Base-by-base conservation (phyloP, 176 grass and related monocot genomes). In the Carex parvula region DNA sequence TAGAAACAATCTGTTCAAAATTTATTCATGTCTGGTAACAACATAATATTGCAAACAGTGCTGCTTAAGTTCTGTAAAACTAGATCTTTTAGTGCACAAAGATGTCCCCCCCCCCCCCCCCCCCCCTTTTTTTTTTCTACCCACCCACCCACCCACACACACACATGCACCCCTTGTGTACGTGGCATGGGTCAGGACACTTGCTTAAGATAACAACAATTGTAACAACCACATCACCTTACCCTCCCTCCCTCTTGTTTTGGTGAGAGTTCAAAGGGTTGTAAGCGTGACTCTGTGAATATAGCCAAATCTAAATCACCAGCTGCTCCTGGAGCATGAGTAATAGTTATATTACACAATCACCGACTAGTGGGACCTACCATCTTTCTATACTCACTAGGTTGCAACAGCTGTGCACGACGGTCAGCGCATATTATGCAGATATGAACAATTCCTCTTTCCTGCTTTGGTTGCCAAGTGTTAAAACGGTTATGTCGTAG, bases 401-500 rank as follows among this genome's bases (percentile, higher is more conserved):
- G 41, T 42, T 83, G 42, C 59, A 33, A 42, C 20, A 20, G 32
- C 57, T 54, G 42, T 54, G 60, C 10, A 29, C 41, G 18, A 52
- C 12, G 79, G 44, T 35, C 79, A 62, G 18, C 56, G 13, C 32
- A 62, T 81, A 44, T 24, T 21, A 21, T 60, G 79, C 56, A 44
- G 15, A 62, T 62, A 64, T 11, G 39, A 22, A 62, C 79, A 59
- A 62, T 21, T 68, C 39, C 42, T 83, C 80, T 83, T 83, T 83
- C n/a, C 63, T 68, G 42, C 39, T 65, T 83, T 67, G 42, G 60
- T 10, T 68, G 80, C 61, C 80, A 83, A 83, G 80, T 83, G 80
- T 83, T 66, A 64, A 67, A 66, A 52, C 21, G 41, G 39, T 83
- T 67, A 16, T 68, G 41, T 83, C 62, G 3, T 42, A 66, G 7